Percentiles rank a stretch among this genome's conserved stretches.
Conservation (phyloP, 2,329 filamentous ascomycete genomes). For the Verticillium isaacii region DNA sequence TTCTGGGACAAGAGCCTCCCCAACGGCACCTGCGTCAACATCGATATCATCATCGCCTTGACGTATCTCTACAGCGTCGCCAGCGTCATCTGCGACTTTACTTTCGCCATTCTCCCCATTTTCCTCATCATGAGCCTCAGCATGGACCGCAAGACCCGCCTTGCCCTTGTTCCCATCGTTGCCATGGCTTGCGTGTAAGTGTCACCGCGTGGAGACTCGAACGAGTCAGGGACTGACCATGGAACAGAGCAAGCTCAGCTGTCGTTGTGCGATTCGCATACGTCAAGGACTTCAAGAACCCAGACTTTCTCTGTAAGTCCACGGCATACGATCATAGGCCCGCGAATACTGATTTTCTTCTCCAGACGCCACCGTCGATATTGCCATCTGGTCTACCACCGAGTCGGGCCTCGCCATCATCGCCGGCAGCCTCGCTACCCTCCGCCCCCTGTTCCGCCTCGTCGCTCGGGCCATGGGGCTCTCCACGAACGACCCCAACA, state of each 20-base stretch:
- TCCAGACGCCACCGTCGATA: slow-evolving; percentile 31
- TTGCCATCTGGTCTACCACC: slow-evolving; percentile 44
- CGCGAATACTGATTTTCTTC: neutral
- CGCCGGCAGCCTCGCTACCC: slow-evolving; percentile 40
- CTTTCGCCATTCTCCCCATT: slow-evolving; percentile 45
- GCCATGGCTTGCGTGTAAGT: slow-evolving; percentile 49
- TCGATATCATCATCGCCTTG: slow-evolving; percentile 39
- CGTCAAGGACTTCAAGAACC: slow-evolving; percentile 28
- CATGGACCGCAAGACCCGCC: slow-evolving; percentile 47
- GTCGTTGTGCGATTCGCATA: slow-evolving; percentile 36
- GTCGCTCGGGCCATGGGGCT: slow-evolving; percentile 26
- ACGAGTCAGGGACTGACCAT: neutral
- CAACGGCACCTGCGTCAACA: slow-evolving; percentile 20
- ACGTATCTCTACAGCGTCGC: slow-evolving; percentile 47
- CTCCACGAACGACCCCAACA: neutral
- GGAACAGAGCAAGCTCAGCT: slow-evolving; percentile 34
- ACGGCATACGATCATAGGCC: neutral
- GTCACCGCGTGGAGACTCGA: neutral
- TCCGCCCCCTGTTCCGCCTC: slow-evolving; percentile 36
- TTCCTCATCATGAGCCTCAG: slow-evolving; percentile 51
- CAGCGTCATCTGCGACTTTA: slow-evolving; percentile 45
- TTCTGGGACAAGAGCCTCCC: slow-evolving; percentile 20
- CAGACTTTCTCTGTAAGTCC: slow-evolving; percentile 37
- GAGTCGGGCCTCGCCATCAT: slow-evolving; percentile 44
- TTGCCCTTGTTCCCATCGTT: slow-evolving; percentile 46